A percentile compares a stretch with the other conserved stretches of the same genome.
phyloP scores from a whole-genome alignment of 345 rosid genomes.

The Rhizophora mangle region DNA sequence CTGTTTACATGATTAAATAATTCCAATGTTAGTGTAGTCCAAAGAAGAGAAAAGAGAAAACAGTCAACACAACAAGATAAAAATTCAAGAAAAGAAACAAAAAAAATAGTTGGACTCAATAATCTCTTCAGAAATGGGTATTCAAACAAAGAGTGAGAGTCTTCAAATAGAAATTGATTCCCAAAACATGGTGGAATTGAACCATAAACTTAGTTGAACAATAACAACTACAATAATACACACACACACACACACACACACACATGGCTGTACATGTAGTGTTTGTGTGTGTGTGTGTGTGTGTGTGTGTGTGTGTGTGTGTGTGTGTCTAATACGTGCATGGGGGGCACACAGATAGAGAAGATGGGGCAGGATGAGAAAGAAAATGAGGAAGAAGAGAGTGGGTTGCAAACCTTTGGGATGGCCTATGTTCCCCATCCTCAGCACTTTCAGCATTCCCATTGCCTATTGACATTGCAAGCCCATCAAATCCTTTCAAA shows the following conservation, averaged over 20 bases:
- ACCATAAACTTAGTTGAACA: too few relatives aligned
- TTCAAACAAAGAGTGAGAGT: not conserved
- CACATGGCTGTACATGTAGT: too few relatives aligned
- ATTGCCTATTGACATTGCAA: constrained; percentile 76
- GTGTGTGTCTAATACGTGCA: not conserved
- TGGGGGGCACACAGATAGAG: not conserved
- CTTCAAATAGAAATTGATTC: not conserved
- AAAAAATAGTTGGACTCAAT: not conserved
- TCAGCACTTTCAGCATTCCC: constrained; percentile 44
- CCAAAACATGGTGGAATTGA: too few relatives aligned
- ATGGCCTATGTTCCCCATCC: constrained; percentile 45
- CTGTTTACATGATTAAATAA: constrained; percentile 40
- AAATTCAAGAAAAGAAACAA: not conserved
- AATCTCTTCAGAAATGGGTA: not conserved
- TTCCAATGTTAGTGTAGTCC: constrained; percentile 14
- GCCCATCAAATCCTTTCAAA: constrained; percentile 76
- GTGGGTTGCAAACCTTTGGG: constrained; percentile 56
- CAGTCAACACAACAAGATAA: not conserved
- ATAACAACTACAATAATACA: too few relatives aligned
- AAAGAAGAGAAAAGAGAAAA: not conserved
- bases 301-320: too few relatives aligned
- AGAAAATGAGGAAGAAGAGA: not conserved
- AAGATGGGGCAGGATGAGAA: not conserved
- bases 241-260: too few relatives aligned
- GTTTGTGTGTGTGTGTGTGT: too few relatives aligned